Evolutionary conservation across 2,329 filamentous ascomycete species (phyloP).

Genomic region (Rutstroemia sp.): DNA sequence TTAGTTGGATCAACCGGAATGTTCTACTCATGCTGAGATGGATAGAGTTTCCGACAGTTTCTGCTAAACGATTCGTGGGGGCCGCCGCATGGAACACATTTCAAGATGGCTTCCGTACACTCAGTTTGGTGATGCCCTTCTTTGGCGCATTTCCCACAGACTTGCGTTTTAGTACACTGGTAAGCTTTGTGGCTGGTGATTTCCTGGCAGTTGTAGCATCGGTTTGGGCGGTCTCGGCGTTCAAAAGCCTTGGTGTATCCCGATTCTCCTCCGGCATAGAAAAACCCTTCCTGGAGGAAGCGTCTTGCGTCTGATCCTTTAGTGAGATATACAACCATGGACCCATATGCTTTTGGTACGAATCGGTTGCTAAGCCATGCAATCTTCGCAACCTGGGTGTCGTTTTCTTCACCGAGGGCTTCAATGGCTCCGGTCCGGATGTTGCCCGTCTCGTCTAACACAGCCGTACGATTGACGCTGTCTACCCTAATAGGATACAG

Average conservation of each 20-base stretch:
- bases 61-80: too few relatives aligned
- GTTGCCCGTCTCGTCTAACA: slow-evolving; percentile 18
- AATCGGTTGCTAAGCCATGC: slow-evolving; percentile 22
- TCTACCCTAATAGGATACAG: slow-evolving; percentile 25
- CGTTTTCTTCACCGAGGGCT: slow-evolving; percentile 21
- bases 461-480: slow-evolving; percentile 16
- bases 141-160: slow-evolving; percentile 8
- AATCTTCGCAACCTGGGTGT: slow-evolving; percentile 21
- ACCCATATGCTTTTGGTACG: slow-evolving; percentile 22
- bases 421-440: slow-evolving; percentile 12
- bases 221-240: slow-evolving; percentile 15
- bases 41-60: too few relatives aligned
- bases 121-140: too few relatives aligned
- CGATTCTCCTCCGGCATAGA: slow-evolving; percentile 6
- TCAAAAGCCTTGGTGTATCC: slow-evolving; percentile 3
- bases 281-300: background rate
- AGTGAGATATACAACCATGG: slow-evolving; percentile 23
- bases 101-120: too few relatives aligned
- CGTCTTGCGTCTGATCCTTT: slow-evolving; percentile 11
- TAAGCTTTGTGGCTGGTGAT: slow-evolving; percentile 24
- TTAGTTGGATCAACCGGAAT: too few relatives aligned
- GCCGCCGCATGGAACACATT: too few relatives aligned
- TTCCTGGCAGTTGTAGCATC: slow-evolving; percentile 30
- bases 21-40: too few relatives aligned
- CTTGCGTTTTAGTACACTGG: slow-evolving; percentile 15